Evolutionary conservation across 768 basidiomycete genomes (phyloP).

Genomic region (Boletus fagicola): DNA sequence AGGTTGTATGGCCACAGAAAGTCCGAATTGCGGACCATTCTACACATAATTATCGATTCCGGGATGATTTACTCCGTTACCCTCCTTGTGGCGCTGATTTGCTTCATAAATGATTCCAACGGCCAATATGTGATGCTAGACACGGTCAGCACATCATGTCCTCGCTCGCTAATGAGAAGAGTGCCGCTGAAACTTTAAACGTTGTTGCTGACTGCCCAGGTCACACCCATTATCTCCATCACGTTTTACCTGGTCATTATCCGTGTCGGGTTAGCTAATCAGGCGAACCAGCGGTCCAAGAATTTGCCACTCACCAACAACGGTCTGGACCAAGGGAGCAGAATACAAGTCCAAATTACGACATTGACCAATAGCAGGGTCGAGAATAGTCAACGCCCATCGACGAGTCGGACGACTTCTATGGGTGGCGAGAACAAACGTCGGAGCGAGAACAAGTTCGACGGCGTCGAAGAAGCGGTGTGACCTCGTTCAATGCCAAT

Average conservation of each 20-base stretch:
- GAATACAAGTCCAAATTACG: slow-evolving; percentile 6
- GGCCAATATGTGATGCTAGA: slow-evolving; percentile 37
- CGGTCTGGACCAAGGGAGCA: slow-evolving; percentile 1
- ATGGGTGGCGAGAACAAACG: background rate
- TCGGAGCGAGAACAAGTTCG: background rate
- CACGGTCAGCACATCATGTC: slow-evolving; percentile 25
- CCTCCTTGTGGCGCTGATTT: slow-evolving; percentile 32
- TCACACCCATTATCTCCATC: slow-evolving; percentile 41
- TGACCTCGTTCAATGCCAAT: background rate
- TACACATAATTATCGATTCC: slow-evolving; percentile 37
- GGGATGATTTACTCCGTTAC: slow-evolving; percentile 39
- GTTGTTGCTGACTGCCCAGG: slow-evolving; percentile 17
- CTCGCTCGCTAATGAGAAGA: background rate
- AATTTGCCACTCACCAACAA: background rate
- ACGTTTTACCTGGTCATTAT: slow-evolving; percentile 45
- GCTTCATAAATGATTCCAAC: slow-evolving; percentile 30
- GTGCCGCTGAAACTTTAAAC: background rate
- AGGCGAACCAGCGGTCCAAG: background rate
- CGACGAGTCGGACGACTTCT: background rate
- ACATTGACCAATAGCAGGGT: background rate
- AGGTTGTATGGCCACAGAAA: slow-evolving; percentile 11
- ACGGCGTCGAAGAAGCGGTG: background rate
- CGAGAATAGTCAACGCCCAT: background rate
- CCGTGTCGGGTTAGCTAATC: slow-evolving; percentile 30
- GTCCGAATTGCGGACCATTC: slow-evolving; percentile 13